phyloP scores from a whole-genome alignment of 1,284 basidiomycete genomes.

The Tilletia setariae region DNA sequence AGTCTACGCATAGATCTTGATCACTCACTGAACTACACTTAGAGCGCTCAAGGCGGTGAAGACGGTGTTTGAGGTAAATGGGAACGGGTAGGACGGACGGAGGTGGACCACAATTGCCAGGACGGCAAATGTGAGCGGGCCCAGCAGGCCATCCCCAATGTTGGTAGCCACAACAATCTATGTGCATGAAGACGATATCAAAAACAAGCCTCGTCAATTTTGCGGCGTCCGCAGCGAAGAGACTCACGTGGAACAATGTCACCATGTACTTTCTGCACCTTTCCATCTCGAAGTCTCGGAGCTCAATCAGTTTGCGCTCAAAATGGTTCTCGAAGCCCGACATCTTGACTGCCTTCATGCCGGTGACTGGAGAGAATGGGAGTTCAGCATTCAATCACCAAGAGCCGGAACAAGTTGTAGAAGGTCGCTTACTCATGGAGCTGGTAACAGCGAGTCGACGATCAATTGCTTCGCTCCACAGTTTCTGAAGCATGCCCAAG shows the following conservation, averaged over 20 bases:
- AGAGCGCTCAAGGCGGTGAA: conserved; percentile 44
- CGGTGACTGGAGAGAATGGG: conserved; percentile 26
- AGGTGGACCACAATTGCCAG: conserved; percentile 30
- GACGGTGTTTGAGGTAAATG: conserved; percentile 37
- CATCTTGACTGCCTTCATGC: conserved; percentile 47
- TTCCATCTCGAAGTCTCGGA: conserved; percentile 33
- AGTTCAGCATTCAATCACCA: neutral
- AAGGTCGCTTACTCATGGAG: neutral
- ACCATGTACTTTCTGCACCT: conserved; percentile 9
- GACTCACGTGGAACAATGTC: neutral
- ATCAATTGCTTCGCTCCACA: conserved; percentile 38
- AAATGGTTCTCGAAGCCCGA: conserved; percentile 43
- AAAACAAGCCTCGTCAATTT: no score
- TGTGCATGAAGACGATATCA: no score
- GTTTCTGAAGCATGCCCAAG: conserved; percentile 32
- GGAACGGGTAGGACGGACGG: conserved; percentile 23
- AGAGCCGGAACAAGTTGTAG: neutral
- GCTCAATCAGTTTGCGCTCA: conserved; percentile 27
- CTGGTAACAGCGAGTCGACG: conserved; percentile 36
- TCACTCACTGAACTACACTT: conserved; percentile 22
- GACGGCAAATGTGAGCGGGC: conserved; percentile 30
- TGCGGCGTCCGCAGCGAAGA: no score
- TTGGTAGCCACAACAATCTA: conserved; percentile 24
- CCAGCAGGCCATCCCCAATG: conserved; percentile 26
- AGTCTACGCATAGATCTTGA: no score